phyloP scores from a whole-genome alignment of 352 stramenopile species.

The Pythium chondricola region DNA sequence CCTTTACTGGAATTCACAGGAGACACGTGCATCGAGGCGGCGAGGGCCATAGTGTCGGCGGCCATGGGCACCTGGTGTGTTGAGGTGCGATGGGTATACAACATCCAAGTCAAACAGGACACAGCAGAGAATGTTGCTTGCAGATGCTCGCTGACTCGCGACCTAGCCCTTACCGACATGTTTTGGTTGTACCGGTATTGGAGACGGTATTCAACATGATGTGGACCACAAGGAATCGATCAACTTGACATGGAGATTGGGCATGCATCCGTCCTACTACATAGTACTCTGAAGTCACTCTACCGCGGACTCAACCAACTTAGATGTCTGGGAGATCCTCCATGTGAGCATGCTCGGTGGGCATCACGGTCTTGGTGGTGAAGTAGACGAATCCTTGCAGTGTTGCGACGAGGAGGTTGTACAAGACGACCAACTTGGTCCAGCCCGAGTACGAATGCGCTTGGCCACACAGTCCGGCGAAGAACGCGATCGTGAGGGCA shows the following conservation, averaged over 20 bases:
- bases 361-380: slow-evolving; percentile 68
- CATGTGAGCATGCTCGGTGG: slow-evolving; percentile 40
- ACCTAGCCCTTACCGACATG: background rate
- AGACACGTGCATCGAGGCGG: too few relatives aligned
- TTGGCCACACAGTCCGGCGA: slow-evolving; percentile 68
- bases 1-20: too few relatives aligned
- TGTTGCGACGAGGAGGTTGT: slow-evolving; percentile 70
- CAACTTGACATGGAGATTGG: background rate
- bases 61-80: too few relatives aligned
- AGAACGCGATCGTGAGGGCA: slow-evolving; percentile 72
- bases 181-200: background rate
- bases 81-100: background rate
- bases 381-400: slow-evolving; percentile 80
- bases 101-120: background rate
- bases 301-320: background rate
- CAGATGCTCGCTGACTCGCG: background rate
- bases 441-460: slow-evolving; percentile 60
- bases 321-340: slow-evolving; percentile 67
- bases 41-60: too few relatives aligned
- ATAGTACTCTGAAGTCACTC: too few relatives aligned
- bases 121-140: too few relatives aligned
- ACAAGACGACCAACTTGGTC: slow-evolving; percentile 66
- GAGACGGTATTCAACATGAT: too few relatives aligned
- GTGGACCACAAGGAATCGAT: background rate
- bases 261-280: too few relatives aligned